Percentiles rank a stretch among this genome's conserved stretches.
These are phyloP conservation scores for Aspergillus saccharolyticus DNA, from an alignment of 495 filamentous ascomycete genomes.

Conservation along the genomic window DNA sequence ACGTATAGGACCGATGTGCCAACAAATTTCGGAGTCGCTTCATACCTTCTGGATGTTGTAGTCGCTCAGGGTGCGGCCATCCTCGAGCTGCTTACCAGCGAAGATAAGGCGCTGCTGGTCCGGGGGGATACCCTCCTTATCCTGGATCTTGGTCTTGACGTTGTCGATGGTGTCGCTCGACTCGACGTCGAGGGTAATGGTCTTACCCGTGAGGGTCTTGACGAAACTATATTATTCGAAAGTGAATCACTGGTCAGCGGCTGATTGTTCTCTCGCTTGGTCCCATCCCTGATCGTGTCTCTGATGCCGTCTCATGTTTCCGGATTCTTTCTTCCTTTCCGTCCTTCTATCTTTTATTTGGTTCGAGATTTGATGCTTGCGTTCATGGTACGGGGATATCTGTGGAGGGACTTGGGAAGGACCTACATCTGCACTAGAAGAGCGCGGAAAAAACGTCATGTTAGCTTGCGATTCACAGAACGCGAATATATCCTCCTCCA, in stretches of 20 bases:
- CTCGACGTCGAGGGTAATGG: conserved; percentile 99
- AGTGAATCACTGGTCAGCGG: conserved; percentile 31
- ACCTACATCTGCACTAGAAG: conserved; percentile 76
- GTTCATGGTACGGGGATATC: no score
- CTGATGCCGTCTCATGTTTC: background rate
- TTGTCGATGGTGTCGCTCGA: conserved; percentile 98
- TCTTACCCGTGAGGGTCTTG: conserved; percentile 98
- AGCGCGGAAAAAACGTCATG: conserved; percentile 35
- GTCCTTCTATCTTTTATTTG: background rate
- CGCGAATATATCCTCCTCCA: conserved; percentile 11
- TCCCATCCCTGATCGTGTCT: background rate
- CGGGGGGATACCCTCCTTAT: conserved; percentile 99
- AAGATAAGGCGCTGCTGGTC: conserved; percentile 99
- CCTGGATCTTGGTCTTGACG: conserved; percentile 96
- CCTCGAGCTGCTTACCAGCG: conserved; percentile 99
- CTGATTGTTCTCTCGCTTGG: background rate
- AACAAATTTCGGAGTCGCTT: conserved; percentile 7
- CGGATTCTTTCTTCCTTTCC: background rate
- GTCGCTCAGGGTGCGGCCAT: conserved; percentile 95
- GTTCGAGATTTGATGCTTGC: no score
- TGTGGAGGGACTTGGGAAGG: no score
- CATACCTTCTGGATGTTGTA: conserved; percentile 99
- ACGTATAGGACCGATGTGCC: background rate
- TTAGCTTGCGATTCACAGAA: conserved; percentile 29
- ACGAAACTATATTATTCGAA: conserved; percentile 65